Evolutionary conservation across 495 filamentous ascomycete genomes (phyloP), one percentile per base, ranked within the genome.

Genomic region (Aspergillus bridgeri): DNA sequence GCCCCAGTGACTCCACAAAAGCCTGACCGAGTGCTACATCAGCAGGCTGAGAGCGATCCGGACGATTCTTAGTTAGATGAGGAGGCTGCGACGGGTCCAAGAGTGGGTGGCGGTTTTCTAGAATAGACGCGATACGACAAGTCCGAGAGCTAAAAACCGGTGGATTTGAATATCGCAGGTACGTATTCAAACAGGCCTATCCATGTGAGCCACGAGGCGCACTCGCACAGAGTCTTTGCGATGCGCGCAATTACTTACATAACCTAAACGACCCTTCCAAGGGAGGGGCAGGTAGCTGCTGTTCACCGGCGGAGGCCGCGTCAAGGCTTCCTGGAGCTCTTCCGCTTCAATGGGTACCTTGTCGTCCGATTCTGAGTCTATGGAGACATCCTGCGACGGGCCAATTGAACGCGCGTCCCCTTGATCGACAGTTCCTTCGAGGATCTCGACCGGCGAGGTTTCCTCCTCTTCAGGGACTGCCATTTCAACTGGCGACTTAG

Each of bases 101-200:
- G 4, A 96, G 81, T 2, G 92, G 91, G 70, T 96, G 83, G 4
- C 92, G 85, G 60, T 96, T 89, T 48, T 97, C 91, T 6, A 96
- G 69, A 42, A 96, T 96, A 5, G 91, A 95, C 0, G 90, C 80
- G 62, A 97, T 94, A 46, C 92, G 89, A 67, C 91, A 96, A 1
- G 92, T 96, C 22, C 93, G 83, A 2, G 94, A 97, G 67, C 86
- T 88, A 73, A 97, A 98, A 9, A 97, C 85, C 0, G 93, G 85
- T 17, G 91, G 90, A 59, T 88, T 93, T 0, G 91, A 87, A 51
- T 83, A 82, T 43, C 94, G 89, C 3, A 98, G 83, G 69, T 98
- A 97, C 0, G 92, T 98, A 69, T 93, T 93, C 21, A 98, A 78
- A 67, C 91, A 96, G 21, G 92, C 90, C 89, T 91, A 52, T n/a